phyloP scores from a whole-genome alignment of 2,329 filamentous ascomycete species.

The Cytospora piceicola region DNA sequence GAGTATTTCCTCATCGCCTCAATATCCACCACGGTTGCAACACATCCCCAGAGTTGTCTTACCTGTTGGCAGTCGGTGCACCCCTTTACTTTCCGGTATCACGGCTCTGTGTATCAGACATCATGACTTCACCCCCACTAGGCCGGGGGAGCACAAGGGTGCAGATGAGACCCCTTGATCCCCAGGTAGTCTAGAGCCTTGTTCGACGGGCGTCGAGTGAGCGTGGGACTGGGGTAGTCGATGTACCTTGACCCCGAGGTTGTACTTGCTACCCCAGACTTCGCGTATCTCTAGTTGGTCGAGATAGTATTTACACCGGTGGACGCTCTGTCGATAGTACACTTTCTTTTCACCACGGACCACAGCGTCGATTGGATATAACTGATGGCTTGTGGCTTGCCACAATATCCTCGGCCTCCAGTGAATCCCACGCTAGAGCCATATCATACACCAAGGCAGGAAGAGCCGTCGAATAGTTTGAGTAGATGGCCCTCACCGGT shows the following conservation, averaged over 20 bases:
- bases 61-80: slow-evolving; percentile 21
- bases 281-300: slow-evolving; percentile 1
- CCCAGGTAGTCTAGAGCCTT: slow-evolving; percentile 16
- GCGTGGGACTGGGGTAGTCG: neutral
- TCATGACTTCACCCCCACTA: slow-evolving; percentile 21
- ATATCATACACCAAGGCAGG: neutral
- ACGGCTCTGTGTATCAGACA: slow-evolving; percentile 17
- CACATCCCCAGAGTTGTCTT: slow-evolving; percentile 13
- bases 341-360: neutral
- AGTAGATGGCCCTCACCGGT: neutral
- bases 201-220: neutral
- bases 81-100: slow-evolving; percentile 6
- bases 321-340: neutral
- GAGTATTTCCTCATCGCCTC: slow-evolving; percentile 2
- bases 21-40: neutral
- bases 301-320: slow-evolving; percentile 7
- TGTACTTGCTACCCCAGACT: neutral
- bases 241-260: slow-evolving; percentile 15
- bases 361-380: neutral
- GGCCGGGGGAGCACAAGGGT: slow-evolving; percentile 14
- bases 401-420: neutral
- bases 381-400: neutral
- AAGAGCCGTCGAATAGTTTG: neutral
- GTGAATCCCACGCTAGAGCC: neutral
- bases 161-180: neutral